phyloP scores from a whole-genome alignment of 2,329 filamentous ascomycete species.

The Dactylellina leptospora region DNA sequence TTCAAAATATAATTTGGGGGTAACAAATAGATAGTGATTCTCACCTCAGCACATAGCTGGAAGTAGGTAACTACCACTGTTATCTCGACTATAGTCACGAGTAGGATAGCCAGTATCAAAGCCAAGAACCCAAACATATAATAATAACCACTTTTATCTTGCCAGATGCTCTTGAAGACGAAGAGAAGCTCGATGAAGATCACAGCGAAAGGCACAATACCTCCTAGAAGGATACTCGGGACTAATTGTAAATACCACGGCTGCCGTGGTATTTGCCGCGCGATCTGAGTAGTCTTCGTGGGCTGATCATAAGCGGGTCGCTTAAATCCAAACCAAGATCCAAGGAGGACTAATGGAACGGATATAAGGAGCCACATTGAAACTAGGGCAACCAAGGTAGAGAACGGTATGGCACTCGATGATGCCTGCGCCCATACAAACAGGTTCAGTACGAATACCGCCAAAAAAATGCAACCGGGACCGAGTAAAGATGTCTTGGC shows the following conservation, averaged over 20 bases:
- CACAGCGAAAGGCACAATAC: constrained; percentile 83
- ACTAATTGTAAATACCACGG: constrained; percentile 76
- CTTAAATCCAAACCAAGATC: constrained; percentile 79
- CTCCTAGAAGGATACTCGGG: constrained; percentile 74
- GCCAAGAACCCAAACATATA: constrained; percentile 89
- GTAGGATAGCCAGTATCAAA: constrained; percentile 75
- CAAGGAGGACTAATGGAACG: constrained; percentile 81
- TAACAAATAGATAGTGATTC: constrained; percentile 37
- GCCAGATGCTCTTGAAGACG: constrained; percentile 86
- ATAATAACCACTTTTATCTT: constrained; percentile 90
- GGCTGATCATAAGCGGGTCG: constrained; percentile 79
- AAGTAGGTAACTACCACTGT: constrained; percentile 84
- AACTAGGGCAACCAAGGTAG: constrained; percentile 76
- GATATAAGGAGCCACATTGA: constrained; percentile 86
- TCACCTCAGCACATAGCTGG: constrained; percentile 78
- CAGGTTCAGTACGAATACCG: constrained; percentile 81
- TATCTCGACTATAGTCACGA: constrained; percentile 81
- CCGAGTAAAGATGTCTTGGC: constrained; percentile 75
- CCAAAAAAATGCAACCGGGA: constrained; percentile 77
- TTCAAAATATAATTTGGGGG: constrained; percentile 1
- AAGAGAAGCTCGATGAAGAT: constrained; percentile 88
- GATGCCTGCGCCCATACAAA: constrained; percentile 92
- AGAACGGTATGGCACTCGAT: constrained; percentile 84
- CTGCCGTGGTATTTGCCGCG: constrained; percentile 77
- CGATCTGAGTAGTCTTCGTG: constrained; percentile 75